Base-by-base conservation (phyloP, 2,329 filamentous ascomycete genomes). In the Xylariaceae sp. region DNA sequence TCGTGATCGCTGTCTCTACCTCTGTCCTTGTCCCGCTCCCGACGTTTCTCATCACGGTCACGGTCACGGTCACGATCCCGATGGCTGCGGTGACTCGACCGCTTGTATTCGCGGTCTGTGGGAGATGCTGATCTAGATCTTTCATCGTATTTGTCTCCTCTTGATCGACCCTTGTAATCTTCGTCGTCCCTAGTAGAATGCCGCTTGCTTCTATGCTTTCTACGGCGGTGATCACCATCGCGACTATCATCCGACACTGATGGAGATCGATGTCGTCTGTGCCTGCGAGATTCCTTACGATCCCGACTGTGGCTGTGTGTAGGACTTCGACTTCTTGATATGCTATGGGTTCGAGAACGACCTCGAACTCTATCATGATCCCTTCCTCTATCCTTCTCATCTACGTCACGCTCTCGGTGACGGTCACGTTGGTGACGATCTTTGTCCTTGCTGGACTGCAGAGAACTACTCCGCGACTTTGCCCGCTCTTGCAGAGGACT, bases 71-170 rank as follows among this genome's bases (percentile, higher is more conserved):
- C 72, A 2, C 67, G 65, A 21, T 80, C 73, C 21, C 76, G 76
- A 42, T 64, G 65, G 44, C 65, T 84, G 76, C 30, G 79, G 72
- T 55, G 78, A 70, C 62, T 76, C 71, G 48, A 79, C 73, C 66
- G 71, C 69, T 64, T 75, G 77, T 74, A 72, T 18, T 78, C 75
- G 48, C 69, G 75, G 62, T 72, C 74, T 37, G 42, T 82, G 1
- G 81, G 82, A 2, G 89, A 91, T 4, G 79, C 78, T 4, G 88
- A 90, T 52, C 87, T 80, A 0, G 86, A 85, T 44, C 81, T 80
- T 41, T 84, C 80, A 10, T 75, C 73, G 60, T 77, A 65, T 59
- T 76, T 75, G 41, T 77, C 73, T 59, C 71, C 70, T 56, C 73
- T 70, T 36, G 72, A 60, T 30, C 70, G 70, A 33, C 68, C 64